Conservation (phyloP, 805 yeast genomes). For the Lipomyces mesembrius region DNA sequence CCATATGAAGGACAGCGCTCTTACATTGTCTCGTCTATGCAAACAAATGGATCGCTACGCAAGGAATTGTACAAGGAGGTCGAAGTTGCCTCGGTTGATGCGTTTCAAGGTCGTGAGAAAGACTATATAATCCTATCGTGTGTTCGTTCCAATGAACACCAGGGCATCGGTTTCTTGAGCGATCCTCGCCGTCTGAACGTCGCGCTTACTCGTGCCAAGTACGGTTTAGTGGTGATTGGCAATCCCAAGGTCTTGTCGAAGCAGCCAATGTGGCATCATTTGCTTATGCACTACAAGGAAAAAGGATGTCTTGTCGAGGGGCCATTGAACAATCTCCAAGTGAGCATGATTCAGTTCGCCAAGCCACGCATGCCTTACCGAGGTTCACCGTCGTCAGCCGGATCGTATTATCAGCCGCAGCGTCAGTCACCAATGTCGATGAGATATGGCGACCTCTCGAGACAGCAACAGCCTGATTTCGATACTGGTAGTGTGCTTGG, state of each 20-base stretch:
- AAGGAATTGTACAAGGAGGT: conserved; percentile 68
- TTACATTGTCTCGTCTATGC: conserved; percentile 77
- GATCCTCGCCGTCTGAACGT: conserved; percentile 89
- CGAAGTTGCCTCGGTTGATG: conserved; percentile 94
- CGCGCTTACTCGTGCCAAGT: conserved; percentile 85
- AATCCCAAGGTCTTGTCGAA: conserved; percentile 77
- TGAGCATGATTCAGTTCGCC: conserved; percentile 61
- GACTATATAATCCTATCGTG: conserved; percentile 78
- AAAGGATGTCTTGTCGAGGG: conserved; percentile 91
- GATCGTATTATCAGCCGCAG: conserved; percentile 8
- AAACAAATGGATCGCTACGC: conserved; percentile 68
- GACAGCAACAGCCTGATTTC: conserved; percentile 39
- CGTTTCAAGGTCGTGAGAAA: conserved; percentile 91
- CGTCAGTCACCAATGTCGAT: conserved; percentile 8
- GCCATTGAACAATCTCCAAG: conserved; percentile 74
- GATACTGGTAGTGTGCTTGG: conserved; percentile 51
- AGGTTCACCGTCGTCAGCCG: conserved; percentile 24
- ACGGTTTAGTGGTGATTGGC: conserved; percentile 79
- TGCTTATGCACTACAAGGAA: conserved; percentile 78
- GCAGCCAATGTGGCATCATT: conserved; percentile 76
- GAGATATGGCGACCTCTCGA: not conserved
- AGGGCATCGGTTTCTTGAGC: conserved; percentile 78
- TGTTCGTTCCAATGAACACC: conserved; percentile 77
- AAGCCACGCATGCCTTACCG: conserved; percentile 36
- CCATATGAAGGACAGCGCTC: conserved; percentile 95